phyloP scores from a whole-genome alignment of 768 basidiomycete species.

The Suillus brevipes region DNA sequence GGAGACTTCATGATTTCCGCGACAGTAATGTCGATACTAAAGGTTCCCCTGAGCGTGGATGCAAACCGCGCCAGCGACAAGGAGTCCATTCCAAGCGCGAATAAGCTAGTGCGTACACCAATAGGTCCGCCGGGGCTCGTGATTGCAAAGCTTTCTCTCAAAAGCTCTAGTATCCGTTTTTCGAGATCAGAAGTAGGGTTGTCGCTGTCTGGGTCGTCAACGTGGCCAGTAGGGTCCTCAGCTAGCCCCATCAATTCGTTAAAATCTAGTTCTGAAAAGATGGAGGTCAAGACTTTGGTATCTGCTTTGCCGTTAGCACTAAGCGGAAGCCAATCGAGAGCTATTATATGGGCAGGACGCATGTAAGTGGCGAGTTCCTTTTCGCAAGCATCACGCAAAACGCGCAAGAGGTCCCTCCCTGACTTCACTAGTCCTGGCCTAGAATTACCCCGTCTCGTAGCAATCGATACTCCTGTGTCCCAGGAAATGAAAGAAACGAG shows the following conservation, averaged over 20 bases:
- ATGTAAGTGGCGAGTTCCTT: constrained; percentile 48
- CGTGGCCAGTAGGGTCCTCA: constrained; percentile 6
- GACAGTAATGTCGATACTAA: constrained; percentile 22
- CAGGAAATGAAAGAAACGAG: constrained; percentile 48
- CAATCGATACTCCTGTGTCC: constrained; percentile 36
- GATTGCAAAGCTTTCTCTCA: constrained; percentile 4
- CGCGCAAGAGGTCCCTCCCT: constrained; percentile 31
- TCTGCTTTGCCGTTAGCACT: constrained; percentile 40
- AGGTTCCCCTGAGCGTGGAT: constrained; percentile 22
- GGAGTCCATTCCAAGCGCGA: constrained; percentile 37
- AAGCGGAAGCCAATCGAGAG: constrained; percentile 48
- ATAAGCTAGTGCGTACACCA: constrained; percentile 27
- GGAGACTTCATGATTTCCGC: constrained; percentile 32
- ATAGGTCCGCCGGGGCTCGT: neutral
- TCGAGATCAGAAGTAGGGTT: constrained; percentile 24
- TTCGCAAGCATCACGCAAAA: constrained; percentile 35
- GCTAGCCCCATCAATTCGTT: constrained; percentile 20
- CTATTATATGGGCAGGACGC: constrained; percentile 51
- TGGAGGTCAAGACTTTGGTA: constrained; percentile 24
- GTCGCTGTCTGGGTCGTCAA: neutral
- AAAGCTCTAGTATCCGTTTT: constrained; percentile 14
- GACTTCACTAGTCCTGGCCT: constrained; percentile 30
- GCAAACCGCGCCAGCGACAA: constrained; percentile 26
- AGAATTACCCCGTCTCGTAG: constrained; percentile 36
- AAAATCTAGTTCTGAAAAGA: constrained; percentile 27